Percentiles rank a stretch among this genome's conserved stretches.
These are phyloP conservation scores for Anthoceros angustus DNA, from an alignment of 225 moss, liverwort and hornwort species.

Conservation along the genomic window DNA sequence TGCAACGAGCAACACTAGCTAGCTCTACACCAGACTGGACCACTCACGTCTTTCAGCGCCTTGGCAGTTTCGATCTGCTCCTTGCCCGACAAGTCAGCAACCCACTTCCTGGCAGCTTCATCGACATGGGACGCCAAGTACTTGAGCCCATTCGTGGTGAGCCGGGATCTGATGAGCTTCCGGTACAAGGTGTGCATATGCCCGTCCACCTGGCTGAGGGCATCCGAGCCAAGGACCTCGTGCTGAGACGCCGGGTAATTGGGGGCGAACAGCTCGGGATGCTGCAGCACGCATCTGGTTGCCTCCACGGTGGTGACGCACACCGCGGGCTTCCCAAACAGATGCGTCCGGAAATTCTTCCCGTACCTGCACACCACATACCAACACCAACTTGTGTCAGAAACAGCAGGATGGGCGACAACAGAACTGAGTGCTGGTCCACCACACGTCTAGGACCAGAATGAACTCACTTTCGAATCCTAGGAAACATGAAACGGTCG, in stretches of 20 bases:
- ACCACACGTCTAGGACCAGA: background rate
- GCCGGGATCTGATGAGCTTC: background rate
- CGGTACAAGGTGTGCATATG: background rate
- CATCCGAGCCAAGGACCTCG: background rate
- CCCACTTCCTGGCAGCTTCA: background rate
- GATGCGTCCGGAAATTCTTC: background rate
- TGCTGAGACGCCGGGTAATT: background rate
- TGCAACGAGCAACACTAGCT: background rate
- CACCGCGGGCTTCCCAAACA: background rate
- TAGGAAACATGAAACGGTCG: background rate
- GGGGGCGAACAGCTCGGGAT: background rate
- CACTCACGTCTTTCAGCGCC: background rate
- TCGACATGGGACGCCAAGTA: background rate
- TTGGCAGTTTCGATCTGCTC: background rate
- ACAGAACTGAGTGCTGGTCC: background rate
- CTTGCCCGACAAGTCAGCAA: background rate
- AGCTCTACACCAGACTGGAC: background rate
- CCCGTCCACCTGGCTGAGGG: background rate
- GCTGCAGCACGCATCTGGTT: background rate
- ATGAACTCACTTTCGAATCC: background rate
- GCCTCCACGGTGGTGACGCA: constrained; percentile 2
- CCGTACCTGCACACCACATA: background rate
- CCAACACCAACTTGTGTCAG: too few relatives aligned
- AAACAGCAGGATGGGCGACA: background rate
- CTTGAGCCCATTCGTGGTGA: background rate